These are phyloP conservation scores for Colletotrichum sublineola DNA, from an alignment of 2,329 filamentous ascomycete species.

Conservation along the genomic window DNA sequence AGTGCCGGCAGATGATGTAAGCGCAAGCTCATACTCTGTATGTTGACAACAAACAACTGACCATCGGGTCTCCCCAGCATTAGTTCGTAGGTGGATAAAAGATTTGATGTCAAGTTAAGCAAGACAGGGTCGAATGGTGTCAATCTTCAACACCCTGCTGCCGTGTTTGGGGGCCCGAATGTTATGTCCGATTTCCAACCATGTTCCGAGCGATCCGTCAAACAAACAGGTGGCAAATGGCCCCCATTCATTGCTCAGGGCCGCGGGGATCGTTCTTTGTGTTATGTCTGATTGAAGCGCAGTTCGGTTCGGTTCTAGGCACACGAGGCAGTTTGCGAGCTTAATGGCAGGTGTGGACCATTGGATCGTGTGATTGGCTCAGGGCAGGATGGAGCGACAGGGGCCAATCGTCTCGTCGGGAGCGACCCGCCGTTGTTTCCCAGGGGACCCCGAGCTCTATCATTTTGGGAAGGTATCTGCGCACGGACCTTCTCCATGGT, in stretches of 20 bases:
- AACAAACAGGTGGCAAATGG: constrained; percentile 19
- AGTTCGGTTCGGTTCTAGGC: constrained; percentile 23
- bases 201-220: constrained; percentile 14
- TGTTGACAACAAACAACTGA: not conserved
- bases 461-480: not conserved
- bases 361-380: constrained; percentile 31
- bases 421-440: constrained; percentile 42
- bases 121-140: not conserved
- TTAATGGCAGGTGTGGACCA: constrained; percentile 33
- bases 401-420: constrained; percentile 24
- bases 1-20: not conserved
- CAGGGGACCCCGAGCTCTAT: constrained; percentile 17
- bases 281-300: constrained; percentile 4
- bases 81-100: not conserved
- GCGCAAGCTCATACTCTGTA: too few species aligned
- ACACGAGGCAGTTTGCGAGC: constrained; percentile 40
- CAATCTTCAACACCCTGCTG: not conserved
- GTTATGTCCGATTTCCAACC: not conserved
- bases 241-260: not conserved
- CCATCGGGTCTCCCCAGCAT: too few species aligned
- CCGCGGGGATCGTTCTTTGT: not conserved
- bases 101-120: not conserved
- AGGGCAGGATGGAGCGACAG: constrained; percentile 13
- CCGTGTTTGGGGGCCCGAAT: constrained; percentile 6
- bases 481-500: constrained; percentile 16